Percentiles rank a stretch among this genome's conserved stretches.
Evolutionary conservation across 2,329 filamentous ascomycete genomes (phyloP).

Genomic region (Rhinocladiella similis): DNA sequence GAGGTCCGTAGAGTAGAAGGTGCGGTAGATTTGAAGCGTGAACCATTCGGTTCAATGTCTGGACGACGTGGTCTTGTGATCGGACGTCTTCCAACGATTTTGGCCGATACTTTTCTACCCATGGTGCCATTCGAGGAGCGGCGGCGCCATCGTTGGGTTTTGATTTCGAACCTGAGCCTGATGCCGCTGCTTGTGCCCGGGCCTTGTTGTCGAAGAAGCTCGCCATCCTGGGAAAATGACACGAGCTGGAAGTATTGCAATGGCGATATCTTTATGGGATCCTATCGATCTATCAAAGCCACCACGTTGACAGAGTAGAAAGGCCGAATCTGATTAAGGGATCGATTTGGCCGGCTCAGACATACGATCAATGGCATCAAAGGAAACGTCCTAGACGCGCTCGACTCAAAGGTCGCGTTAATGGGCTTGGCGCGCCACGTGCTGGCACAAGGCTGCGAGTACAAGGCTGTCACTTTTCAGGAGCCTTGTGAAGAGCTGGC

Average conservation of each 20-base stretch:
- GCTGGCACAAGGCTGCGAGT: neutral
- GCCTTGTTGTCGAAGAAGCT: constrained; percentile 97
- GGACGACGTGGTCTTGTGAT: constrained; percentile 95
- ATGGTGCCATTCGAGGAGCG: constrained; percentile 73
- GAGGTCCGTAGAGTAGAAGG: constrained; percentile 98
- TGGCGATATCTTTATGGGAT: no score
- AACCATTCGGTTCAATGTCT: constrained; percentile 85
- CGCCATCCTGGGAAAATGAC: constrained; percentile 59
- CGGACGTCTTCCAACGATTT: constrained; percentile 93
- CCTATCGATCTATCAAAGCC: no score
- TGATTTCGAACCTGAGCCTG: constrained; percentile 62
- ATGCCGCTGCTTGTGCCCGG: constrained; percentile 58
- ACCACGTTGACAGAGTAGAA: no score
- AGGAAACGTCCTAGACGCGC: neutral
- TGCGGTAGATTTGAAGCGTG: constrained; percentile 97
- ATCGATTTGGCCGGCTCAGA: no score
- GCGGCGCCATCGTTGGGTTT: constrained; percentile 65
- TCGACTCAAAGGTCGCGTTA: constrained; percentile 10
- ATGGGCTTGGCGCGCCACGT: constrained; percentile 1
- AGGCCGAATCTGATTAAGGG: no score
- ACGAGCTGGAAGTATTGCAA: neutral
- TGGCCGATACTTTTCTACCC: constrained; percentile 90
- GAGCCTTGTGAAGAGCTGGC: neutral
- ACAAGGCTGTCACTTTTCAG: neutral
- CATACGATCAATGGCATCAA: no score